phyloP scores from a whole-genome alignment of 2,329 filamentous ascomycete species.

The Huntiella omanensis region DNA sequence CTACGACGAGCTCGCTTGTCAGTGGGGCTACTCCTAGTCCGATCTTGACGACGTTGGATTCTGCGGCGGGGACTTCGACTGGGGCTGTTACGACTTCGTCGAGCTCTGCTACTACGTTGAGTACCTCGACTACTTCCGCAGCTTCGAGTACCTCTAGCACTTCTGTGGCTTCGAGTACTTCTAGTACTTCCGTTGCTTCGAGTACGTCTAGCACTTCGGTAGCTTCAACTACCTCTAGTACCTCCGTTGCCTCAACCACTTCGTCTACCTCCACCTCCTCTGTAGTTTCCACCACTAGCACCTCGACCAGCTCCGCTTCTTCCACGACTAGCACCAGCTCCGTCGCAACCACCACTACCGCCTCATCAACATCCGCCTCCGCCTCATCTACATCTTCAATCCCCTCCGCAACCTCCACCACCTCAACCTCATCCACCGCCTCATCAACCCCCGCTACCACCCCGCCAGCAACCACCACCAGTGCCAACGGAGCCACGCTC shows the following conservation, averaged over 20 bases:
- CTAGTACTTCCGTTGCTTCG: conserved; percentile 3
- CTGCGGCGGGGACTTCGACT: background rate
- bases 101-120: background rate
- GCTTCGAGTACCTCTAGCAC: background rate
- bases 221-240: background rate
- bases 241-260: conserved; percentile 4
- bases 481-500: conserved; percentile 13
- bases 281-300: conserved; percentile 1
- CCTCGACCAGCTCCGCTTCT: conserved; percentile 11
- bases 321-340: background rate
- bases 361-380: conserved; percentile 8
- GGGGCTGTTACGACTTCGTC: background rate
- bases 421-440: conserved; percentile 6
- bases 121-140: background rate
- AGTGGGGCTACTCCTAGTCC: conserved; percentile 6
- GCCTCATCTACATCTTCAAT: conserved; percentile 10
- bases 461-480: conserved; percentile 15
- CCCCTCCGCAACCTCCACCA: conserved; percentile 1
- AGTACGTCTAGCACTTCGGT: background rate
- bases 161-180: conserved; percentile 1
- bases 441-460: conserved; percentile 12
- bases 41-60: conserved; percentile 5
- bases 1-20: background rate
- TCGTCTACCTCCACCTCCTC: conserved; percentile 10
- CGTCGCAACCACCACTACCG: conserved; percentile 1